Percentiles rank a stretch among this genome's conserved stretches.
Evolutionary conservation across 148 eudicot species (phyloP).

Genomic region (Rhododendron mucronatum): DNA sequence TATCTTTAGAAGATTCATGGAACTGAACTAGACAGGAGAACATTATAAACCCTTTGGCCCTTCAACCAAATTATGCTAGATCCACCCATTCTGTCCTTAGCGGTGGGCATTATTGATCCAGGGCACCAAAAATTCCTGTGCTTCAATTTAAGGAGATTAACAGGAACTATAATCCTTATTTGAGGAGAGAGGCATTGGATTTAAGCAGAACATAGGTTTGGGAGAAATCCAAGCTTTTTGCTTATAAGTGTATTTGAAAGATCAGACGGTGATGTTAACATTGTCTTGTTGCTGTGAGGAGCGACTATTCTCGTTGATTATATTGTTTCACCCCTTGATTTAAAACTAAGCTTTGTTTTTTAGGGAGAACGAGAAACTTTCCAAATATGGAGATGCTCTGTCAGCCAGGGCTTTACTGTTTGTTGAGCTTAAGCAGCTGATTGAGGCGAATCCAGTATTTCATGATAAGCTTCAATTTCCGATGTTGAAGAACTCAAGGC

Average conservation of each 20-base stretch:
- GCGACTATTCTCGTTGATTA: not conserved
- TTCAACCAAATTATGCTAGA: not conserved
- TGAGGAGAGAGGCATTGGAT: not conserved
- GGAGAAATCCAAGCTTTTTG: not conserved
- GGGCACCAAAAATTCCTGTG: not conserved
- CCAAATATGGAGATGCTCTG: constrained; percentile 67
- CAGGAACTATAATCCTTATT: not conserved
- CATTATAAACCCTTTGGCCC: not conserved
- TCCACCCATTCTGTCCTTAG: not conserved
- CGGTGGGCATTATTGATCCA: not conserved
- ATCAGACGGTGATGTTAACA: not conserved
- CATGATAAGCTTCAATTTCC: constrained; percentile 74
- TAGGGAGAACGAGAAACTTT: constrained; percentile 67
- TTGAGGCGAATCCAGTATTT: constrained; percentile 78
- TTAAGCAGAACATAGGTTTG: not conserved
- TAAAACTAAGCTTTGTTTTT: not conserved
- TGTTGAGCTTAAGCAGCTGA: constrained; percentile 65
- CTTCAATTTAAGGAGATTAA: not conserved
- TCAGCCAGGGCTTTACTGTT: constrained; percentile 72
- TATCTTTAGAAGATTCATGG: not conserved
- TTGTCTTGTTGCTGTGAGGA: not conserved
- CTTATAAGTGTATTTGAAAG: not conserved
- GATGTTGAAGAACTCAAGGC: constrained; percentile 56
- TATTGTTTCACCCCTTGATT: not conserved
- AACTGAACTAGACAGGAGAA: not conserved